These are phyloP conservation scores for Talaromyces atroroseus DNA, from an alignment of 2,329 filamentous ascomycete species.

Conservation along the genomic window DNA sequence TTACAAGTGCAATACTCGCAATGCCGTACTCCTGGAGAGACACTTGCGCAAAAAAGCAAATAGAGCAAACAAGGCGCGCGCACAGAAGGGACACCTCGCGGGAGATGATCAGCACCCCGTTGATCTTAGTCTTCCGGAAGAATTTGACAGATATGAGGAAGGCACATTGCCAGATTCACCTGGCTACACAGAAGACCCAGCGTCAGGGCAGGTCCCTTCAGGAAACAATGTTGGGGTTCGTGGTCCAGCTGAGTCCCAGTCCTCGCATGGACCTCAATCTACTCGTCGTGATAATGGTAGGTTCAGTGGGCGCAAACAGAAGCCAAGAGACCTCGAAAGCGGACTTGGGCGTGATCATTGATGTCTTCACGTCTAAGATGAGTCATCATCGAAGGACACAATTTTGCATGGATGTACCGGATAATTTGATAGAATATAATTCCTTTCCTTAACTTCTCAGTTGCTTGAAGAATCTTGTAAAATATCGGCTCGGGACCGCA, in stretches of 20 bases:
- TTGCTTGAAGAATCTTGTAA: background rate
- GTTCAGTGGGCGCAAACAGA: constrained; percentile 25
- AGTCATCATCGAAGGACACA: background rate
- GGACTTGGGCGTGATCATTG: constrained; percentile 2
- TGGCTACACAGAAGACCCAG: constrained; percentile 9
- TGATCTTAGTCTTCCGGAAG: constrained; percentile 35
- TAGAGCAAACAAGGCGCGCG: constrained; percentile 31
- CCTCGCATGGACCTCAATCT: constrained; percentile 20
- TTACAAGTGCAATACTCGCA: constrained; percentile 46
- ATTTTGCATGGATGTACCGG: constrained; percentile 2
- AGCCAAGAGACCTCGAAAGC: constrained; percentile 21
- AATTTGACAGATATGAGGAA: constrained; percentile 32
- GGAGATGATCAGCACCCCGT: constrained; percentile 13
- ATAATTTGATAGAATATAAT: constrained; percentile 15
- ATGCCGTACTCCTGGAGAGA: constrained; percentile 42
- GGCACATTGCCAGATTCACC: constrained; percentile 22
- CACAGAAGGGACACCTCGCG: constrained; percentile 22
- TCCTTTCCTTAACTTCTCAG: constrained; percentile 1
- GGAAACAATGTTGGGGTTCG: background rate
- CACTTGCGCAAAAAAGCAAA: constrained; percentile 40
- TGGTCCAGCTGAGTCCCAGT: constrained; percentile 18
- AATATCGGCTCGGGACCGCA: constrained; percentile 27
- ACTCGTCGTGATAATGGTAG: constrained; percentile 24
- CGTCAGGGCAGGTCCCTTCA: constrained; percentile 2
- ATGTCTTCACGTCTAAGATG: background rate